Evolutionary conservation across 192 early-diverging fungal genomes (phyloP).

Genomic region (Funneliformis geosporum): DNA sequence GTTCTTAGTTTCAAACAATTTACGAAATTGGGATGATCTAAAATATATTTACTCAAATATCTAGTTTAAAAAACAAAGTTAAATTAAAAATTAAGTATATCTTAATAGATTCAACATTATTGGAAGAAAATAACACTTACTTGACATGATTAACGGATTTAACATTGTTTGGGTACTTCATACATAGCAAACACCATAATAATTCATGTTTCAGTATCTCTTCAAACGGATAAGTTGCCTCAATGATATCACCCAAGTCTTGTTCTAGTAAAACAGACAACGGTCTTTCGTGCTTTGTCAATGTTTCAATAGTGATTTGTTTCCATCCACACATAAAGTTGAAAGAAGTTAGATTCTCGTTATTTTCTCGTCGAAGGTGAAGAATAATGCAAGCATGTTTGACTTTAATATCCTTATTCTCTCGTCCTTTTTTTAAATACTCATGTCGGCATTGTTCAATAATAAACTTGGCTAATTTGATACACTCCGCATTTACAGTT

Average conservation of each 20-base stretch:
- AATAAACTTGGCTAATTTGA: constrained; percentile 34
- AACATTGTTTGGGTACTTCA: constrained; percentile 32
- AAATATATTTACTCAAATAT: constrained; percentile 11
- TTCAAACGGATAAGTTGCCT: constrained; percentile 29
- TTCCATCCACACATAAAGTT: constrained; percentile 37
- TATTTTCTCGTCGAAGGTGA: constrained; percentile 21
- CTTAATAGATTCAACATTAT: background rate
- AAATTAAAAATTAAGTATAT: background rate
- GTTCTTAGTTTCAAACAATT: constrained; percentile 4
- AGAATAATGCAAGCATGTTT: constrained; percentile 36
- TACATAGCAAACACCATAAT: constrained; percentile 34
- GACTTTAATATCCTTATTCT: background rate
- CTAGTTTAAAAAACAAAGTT: background rate
- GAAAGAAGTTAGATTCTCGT: background rate
- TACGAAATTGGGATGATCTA: background rate
- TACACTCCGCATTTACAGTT: constrained; percentile 23
- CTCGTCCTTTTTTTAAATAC: constrained; percentile 5
- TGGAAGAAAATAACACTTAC: background rate
- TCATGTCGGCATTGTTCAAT: constrained; percentile 30
- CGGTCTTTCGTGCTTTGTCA: constrained; percentile 15
- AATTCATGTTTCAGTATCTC: constrained; percentile 34
- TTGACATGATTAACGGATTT: constrained; percentile 23
- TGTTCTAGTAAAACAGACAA: constrained; percentile 24
- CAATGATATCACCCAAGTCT: constrained; percentile 19
- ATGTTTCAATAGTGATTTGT: constrained; percentile 30